These are phyloP conservation scores for Penicillium corylophilum DNA, from an alignment of 2,329 filamentous ascomycete species.

Conservation along the genomic window DNA sequence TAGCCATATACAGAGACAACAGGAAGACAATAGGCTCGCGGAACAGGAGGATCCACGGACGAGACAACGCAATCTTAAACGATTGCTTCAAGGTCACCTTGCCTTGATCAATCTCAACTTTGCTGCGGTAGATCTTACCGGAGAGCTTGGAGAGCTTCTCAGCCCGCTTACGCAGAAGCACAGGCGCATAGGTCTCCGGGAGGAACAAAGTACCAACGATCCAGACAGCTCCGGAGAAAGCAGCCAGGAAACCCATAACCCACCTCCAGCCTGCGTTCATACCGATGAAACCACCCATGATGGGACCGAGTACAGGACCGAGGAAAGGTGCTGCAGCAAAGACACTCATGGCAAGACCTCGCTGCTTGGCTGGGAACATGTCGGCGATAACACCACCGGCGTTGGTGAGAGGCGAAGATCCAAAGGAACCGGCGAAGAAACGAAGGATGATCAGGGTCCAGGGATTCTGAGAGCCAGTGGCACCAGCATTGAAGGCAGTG, in stretches of 20 bases:
- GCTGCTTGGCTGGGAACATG: constrained; percentile 53
- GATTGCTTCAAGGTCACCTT: constrained; percentile 17
- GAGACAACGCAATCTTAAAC: constrained; percentile 27
- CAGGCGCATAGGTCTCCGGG: constrained; percentile 32
- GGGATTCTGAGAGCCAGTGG: constrained; percentile 57
- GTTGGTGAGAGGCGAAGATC: constrained; percentile 53
- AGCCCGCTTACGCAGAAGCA: constrained; percentile 30
- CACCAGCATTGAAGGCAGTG: constrained; percentile 60
- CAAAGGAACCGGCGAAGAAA: constrained; percentile 63
- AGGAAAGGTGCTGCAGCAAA: constrained; percentile 67
- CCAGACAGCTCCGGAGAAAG: constrained; percentile 30
- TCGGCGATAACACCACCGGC: constrained; percentile 54
- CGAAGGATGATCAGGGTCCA: constrained; percentile 60
- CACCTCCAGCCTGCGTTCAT: constrained; percentile 31
- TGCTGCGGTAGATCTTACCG: constrained; percentile 26
- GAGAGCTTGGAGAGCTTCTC: constrained; percentile 24
- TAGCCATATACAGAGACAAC: constrained; percentile 31
- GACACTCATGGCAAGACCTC: constrained; percentile 59
- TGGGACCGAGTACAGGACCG: constrained; percentile 36
- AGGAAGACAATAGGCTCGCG: constrained; percentile 33
- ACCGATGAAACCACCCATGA: constrained; percentile 32
- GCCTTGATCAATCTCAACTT: constrained; percentile 28
- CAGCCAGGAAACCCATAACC: constrained; percentile 32
- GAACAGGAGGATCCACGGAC: constrained; percentile 32
- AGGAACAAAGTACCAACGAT: constrained; percentile 24